A percentile compares a stretch with the other conserved stretches of the same genome.
phyloP scores from a whole-genome alignment of 164 flowering plant species.

The Chimonanthus salicifolius region DNA sequence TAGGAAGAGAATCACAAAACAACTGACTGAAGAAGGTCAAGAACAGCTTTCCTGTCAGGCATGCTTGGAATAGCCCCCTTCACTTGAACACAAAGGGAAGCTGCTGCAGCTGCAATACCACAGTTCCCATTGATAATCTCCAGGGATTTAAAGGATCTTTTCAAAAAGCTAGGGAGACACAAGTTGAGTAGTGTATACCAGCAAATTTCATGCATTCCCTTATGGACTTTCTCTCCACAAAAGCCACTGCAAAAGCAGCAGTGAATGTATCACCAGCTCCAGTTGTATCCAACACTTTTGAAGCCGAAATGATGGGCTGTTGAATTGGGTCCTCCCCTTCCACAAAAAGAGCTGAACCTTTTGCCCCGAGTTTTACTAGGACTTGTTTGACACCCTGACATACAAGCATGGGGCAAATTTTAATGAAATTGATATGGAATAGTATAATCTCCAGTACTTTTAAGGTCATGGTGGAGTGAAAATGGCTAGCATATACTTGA shows the following conservation, averaged over 20 bases:
- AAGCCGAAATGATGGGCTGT: slow-evolving; percentile 64
- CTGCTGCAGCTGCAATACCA: slow-evolving; percentile 81
- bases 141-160: not conserved
- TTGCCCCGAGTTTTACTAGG: slow-evolving; percentile 81
- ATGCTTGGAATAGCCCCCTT: slow-evolving; percentile 98
- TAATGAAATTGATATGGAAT: not conserved
- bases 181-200: slow-evolving; percentile 31
- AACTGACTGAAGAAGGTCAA: slow-evolving; percentile 55
- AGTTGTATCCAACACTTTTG: slow-evolving; percentile 78
- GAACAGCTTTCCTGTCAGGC: slow-evolving; percentile 83
- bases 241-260: slow-evolving; percentile 92
- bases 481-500: not conserved
- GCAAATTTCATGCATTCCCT: slow-evolving; percentile 81
- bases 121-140: not conserved
- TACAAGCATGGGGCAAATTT: not conserved
- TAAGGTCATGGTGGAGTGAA: not conserved
- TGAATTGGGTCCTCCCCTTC: slow-evolving; percentile 73
- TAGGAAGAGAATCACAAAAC: slow-evolving; percentile 14
- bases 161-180: not conserved
- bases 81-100: slow-evolving; percentile 97
- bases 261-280: slow-evolving; percentile 99
- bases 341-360: slow-evolving; percentile 81
- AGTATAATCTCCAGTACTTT: not conserved
- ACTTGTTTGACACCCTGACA: slow-evolving; percentile 87
- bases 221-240: slow-evolving; percentile 78